Percentiles rank a stretch among this genome's conserved stretches.
phyloP scores from a whole-genome alignment of 768 basidiomycete species.

The Collybia mongolica region DNA sequence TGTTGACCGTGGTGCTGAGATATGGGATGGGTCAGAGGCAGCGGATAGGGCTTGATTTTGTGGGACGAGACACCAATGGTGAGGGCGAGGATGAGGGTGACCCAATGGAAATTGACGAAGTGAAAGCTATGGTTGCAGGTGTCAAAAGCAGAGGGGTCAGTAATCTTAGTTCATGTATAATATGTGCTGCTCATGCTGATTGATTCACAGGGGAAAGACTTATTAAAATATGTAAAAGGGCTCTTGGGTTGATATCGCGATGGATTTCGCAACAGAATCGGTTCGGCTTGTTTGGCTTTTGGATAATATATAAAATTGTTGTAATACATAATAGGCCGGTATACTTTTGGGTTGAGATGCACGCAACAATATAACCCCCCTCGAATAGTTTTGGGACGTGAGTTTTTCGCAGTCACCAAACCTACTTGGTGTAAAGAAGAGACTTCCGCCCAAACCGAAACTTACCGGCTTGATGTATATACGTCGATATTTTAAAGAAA shows the following conservation, averaged over 20 bases:
- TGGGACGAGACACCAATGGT: slow-evolving; percentile 7
- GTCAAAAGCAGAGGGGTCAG: slow-evolving; percentile 77
- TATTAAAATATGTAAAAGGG: slow-evolving; percentile 71
- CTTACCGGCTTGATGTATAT: too few species aligned
- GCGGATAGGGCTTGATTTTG: slow-evolving; percentile 28
- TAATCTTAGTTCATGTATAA: slow-evolving; percentile 12
- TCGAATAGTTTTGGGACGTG: too few species aligned
- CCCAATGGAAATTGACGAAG: slow-evolving; percentile 43
- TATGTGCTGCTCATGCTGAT: slow-evolving; percentile 6
- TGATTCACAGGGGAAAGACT: slow-evolving; percentile 56
- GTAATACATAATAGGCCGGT: neutral
- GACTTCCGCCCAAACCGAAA: too few species aligned
- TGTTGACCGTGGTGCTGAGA: slow-evolving; percentile 65
- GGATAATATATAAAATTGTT: neutral
- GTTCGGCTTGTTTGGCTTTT: too few species aligned
- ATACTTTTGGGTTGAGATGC: neutral
- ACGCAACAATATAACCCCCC: too few species aligned
- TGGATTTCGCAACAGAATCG: neutral
- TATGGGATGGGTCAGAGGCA: slow-evolving; percentile 64
- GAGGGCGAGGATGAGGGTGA: slow-evolving; percentile 16
- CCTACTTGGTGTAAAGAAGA: too few species aligned
- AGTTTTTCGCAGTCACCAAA: too few species aligned
- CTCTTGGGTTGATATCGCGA: slow-evolving; percentile 49
- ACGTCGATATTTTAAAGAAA: too few species aligned
- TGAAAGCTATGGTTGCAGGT: slow-evolving; percentile 74